These are phyloP conservation scores for Cytospora leucostoma DNA, from an alignment of 2,329 filamentous ascomycete species.

Conservation along the genomic window DNA sequence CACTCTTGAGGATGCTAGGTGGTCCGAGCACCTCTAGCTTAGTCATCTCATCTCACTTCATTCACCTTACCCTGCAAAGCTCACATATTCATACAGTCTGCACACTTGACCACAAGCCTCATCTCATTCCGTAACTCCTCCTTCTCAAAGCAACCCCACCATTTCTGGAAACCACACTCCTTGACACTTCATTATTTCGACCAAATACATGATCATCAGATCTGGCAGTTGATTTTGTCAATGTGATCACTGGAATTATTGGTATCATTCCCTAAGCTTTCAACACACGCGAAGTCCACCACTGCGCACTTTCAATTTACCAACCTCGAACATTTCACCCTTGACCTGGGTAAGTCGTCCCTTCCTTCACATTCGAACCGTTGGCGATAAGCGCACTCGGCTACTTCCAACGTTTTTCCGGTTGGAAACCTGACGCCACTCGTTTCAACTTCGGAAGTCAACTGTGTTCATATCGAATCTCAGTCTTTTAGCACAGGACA, in stretches of 20 bases:
- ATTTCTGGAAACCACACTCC: not conserved
- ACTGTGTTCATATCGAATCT: not conserved
- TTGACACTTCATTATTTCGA: not conserved
- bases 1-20: not conserved
- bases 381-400: not conserved
- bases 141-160: not conserved
- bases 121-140: not conserved
- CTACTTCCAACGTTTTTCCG: not conserved
- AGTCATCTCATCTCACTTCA: conserved; percentile 1
- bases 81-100: not conserved
- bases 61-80: not conserved
- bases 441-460: not conserved
- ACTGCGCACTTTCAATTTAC: not conserved
- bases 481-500: not conserved
- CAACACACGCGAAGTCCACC: not conserved
- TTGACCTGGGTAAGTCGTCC: conserved; percentile 3
- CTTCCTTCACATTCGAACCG: not conserved
- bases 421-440: not conserved
- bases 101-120: not conserved
- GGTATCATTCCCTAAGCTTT: not conserved
- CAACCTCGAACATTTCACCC: not conserved
- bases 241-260: not conserved
- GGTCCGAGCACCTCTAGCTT: not conserved
- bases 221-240: not conserved
- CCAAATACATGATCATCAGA: not conserved